A percentile compares a stretch with the other conserved stretches of the same genome.
Evolutionary conservation across 169 alveolate genomes (phyloP).

Genomic region (Cryptosporidium parvum): DNA sequence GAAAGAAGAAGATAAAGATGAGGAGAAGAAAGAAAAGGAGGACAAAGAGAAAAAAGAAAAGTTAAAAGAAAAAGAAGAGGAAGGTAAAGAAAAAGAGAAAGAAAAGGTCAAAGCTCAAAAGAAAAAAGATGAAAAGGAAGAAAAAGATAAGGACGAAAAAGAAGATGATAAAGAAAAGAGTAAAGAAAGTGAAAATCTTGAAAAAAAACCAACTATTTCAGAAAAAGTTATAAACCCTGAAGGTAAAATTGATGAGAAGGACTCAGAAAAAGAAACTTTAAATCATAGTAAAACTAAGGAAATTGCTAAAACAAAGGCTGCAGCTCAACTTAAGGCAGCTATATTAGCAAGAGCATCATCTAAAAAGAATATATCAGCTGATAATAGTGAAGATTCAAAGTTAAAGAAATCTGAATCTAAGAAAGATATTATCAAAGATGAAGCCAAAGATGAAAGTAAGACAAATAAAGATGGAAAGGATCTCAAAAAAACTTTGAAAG

Average conservation of each 20-base stretch:
- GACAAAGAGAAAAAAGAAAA: background rate
- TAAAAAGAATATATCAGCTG: background rate
- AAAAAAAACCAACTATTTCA: background rate
- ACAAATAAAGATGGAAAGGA: background rate
- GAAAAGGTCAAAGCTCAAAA: background rate
- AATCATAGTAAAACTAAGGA: conserved; percentile 17
- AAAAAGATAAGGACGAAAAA: background rate
- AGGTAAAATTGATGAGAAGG: conserved; percentile 12
- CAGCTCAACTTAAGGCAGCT: conserved; percentile 60
- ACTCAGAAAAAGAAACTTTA: background rate
- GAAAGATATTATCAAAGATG: background rate
- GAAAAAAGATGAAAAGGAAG: conserved; percentile 6
- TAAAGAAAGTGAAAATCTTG: background rate
- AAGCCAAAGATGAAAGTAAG: background rate
- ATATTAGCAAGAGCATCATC: conserved; percentile 50
- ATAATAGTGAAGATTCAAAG: background rate
- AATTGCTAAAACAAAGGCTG: conserved; percentile 31
- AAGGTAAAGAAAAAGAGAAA: background rate
- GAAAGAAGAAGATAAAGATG: background rate
- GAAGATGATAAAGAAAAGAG: background rate
- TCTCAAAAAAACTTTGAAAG: conserved; percentile 46
- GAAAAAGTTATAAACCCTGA: background rate
- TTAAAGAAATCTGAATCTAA: background rate
- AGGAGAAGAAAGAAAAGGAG: conserved; percentile 1
- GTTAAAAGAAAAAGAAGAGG: background rate